Conservation (phyloP, 179 eudicot species). For the Monotropa hypopitys region DNA sequence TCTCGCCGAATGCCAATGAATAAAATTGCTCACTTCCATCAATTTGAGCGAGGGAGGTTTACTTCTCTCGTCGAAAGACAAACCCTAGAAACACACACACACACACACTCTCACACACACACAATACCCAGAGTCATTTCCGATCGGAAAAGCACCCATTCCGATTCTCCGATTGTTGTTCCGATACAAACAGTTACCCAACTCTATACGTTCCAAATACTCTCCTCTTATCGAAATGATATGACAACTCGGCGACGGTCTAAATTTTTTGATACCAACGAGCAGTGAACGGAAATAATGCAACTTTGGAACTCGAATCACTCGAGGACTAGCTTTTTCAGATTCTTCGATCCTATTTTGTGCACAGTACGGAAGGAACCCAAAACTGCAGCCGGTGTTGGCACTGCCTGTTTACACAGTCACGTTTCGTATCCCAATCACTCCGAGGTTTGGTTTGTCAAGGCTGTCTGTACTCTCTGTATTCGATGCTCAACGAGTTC, state of each 20-base stretch:
- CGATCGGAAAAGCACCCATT: background rate
- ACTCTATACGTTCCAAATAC: no score
- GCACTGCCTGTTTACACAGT: slow-evolving; percentile 11
- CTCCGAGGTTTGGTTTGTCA: slow-evolving; percentile 44
- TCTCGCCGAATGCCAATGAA: no score
- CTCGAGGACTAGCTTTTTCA: slow-evolving; percentile 6
- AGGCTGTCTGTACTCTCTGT: slow-evolving; percentile 54
- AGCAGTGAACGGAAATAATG: slow-evolving; percentile 17
- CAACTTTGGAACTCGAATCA: slow-evolving; percentile 12
- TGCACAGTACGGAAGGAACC: slow-evolving; percentile 1
- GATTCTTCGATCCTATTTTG: background rate
- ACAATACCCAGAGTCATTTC: no score
- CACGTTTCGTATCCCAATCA: slow-evolving; percentile 13
- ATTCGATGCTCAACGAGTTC: slow-evolving; percentile 19
- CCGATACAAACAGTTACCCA: background rate
- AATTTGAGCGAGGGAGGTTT: no score
- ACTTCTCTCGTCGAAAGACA: no score
- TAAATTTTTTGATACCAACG: background rate
- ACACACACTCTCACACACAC: no score
- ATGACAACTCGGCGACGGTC: background rate
- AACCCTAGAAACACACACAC: no score
- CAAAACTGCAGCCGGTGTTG: slow-evolving; percentile 15
- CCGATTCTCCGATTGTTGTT: background rate
- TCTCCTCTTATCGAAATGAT: background rate
- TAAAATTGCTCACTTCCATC: no score